Base-by-base conservation (phyloP, 169 alveolate species). In the Plasmodium gaboni region DNA sequence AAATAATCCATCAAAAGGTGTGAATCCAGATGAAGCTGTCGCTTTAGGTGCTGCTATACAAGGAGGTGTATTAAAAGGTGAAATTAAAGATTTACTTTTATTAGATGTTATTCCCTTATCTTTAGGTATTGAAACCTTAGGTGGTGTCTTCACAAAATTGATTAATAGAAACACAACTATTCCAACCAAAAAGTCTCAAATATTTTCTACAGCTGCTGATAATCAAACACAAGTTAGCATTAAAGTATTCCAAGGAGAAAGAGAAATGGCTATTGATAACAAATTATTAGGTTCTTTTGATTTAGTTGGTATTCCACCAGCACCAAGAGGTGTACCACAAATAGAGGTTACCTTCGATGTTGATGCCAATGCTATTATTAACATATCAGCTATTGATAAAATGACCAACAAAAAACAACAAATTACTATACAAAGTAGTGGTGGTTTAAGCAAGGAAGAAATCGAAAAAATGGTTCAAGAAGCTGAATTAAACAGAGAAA, bases 11-110 rank as follows among this genome's bases (percentile, higher is more conserved):
- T 95, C 98, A 73, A 98, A 97, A 95, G 95, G 98, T 42, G 99
- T 99, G 57, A 98, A 99, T 94, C 99, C 99, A 12, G 99, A 99
- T 94, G 99, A 99, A 92, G 99, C 99, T 50, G 99, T 99, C 57
- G 99, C 99, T 38, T 94, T 96, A 97, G 99, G 99, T 42, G 99
- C 99, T 50, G 99, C 99, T 26, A 97, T 99, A 76, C 98, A 98
- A 96, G 99, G 99, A 7, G 92, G 92, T 44, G 99, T 98, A 8
- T 95, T 98, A 72, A 97, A 98, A 93, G 99, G 99, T 67, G 98
- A 98, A 61, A 98, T 99, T 87, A 97, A 98, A 95, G 99, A 98
- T 78, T 94, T 98, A 60, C 95, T 98, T 28, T 94, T 98, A 53
- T 96, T 98, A 91, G 99, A 99, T 91, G 99, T 98, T 59, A 96